These are phyloP conservation scores for Aspergillus ellipticus DNA, from an alignment of 495 filamentous ascomycete genomes.

Conservation along the genomic window DNA sequence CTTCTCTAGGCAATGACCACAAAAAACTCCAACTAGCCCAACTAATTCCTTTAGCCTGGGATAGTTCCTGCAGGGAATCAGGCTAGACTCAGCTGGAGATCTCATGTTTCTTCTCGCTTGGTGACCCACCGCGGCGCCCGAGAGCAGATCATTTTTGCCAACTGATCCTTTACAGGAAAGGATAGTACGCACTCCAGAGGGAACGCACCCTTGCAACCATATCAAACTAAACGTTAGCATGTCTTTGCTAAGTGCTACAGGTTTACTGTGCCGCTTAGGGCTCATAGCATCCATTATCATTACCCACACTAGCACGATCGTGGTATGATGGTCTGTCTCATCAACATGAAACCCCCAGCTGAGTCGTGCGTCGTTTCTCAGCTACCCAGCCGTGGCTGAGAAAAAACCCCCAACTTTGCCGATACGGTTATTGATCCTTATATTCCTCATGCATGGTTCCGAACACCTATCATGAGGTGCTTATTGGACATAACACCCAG, in stretches of 20 bases:
- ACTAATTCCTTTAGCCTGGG: neutral
- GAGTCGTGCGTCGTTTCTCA: too few relatives aligned
- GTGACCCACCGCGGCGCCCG: neutral
- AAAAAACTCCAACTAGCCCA: neutral
- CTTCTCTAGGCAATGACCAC: neutral
- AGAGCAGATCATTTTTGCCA: neutral
- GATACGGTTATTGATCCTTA: neutral
- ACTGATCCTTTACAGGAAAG: neutral
- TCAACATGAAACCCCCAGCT: neutral
- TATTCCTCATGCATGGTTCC: neutral
- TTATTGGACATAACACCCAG: neutral
- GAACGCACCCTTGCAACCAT: neutral
- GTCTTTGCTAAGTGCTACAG: neutral
- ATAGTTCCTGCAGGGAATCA: neutral
- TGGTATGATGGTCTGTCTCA: neutral
- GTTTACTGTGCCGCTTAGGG: neutral
- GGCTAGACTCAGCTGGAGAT: too few relatives aligned
- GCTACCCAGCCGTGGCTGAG: neutral
- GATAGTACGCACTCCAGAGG: neutral
- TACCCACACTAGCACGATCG: neutral
- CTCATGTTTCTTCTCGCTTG: neutral
- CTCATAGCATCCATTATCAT: neutral
- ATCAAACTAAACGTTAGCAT: neutral
- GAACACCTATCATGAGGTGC: neutral
- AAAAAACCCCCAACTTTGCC: neutral